These are phyloP conservation scores for Phytophthora niederhauseri DNA, from an alignment of 352 stramenopile species.

Conservation along the genomic window DNA sequence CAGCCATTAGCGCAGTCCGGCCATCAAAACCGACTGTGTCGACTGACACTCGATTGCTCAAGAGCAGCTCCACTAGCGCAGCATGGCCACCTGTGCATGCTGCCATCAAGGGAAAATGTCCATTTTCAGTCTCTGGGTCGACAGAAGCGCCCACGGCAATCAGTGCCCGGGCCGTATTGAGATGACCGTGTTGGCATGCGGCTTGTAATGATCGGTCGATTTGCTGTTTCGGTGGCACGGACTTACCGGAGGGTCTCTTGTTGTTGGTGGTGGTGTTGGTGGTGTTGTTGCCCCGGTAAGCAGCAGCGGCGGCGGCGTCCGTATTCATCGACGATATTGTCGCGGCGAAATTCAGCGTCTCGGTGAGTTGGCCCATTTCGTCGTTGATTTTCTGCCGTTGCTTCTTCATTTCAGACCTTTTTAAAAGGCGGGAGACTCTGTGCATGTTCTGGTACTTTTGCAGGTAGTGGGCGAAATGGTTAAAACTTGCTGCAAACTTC, in stretches of 20 bases:
- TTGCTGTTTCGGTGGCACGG: not conserved
- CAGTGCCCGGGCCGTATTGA: not conserved
- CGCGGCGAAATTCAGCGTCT: not conserved
- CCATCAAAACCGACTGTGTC: not conserved
- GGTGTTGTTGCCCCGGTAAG: too few relatives aligned
- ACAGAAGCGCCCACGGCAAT: not conserved
- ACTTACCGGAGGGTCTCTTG: too few relatives aligned
- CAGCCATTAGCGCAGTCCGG: not conserved
- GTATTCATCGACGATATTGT: not conserved
- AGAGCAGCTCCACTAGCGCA: not conserved
- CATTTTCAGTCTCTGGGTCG: not conserved
- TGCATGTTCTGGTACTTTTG: not conserved
- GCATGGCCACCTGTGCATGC: not conserved
- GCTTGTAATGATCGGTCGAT: not conserved
- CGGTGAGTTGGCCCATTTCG: not conserved
- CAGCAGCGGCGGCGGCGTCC: too few relatives aligned
- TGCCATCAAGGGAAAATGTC: not conserved
- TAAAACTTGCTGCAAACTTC: not conserved
- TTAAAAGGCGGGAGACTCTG: not conserved
- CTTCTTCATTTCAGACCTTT: not conserved
- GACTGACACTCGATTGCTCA: not conserved
- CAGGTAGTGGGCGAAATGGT: not conserved
- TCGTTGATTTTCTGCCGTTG: not conserved
- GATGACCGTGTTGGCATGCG: not conserved
- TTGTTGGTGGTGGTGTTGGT: too few relatives aligned